phyloP scores from a whole-genome alignment of 257 asterid genomes.

The Scutellaria galericulata region DNA sequence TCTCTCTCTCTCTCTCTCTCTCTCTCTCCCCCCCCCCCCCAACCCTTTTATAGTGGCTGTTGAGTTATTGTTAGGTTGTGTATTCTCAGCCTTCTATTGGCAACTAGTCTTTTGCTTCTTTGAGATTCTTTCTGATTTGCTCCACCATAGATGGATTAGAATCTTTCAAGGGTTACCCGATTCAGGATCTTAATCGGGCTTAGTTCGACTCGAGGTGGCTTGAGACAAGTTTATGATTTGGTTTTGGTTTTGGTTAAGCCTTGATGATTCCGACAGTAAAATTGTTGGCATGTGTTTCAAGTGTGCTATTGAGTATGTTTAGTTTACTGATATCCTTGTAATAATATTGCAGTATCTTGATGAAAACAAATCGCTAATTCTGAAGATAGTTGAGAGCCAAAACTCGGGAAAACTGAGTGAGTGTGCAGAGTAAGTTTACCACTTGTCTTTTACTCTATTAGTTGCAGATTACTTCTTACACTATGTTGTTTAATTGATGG shows the following conservation, averaged over 20 bases:
- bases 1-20: slow-evolving; percentile 5
- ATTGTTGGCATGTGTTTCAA: neutral
- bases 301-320: neutral
- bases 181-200: neutral
- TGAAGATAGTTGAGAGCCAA: slow-evolving; percentile 98
- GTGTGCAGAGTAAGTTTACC: slow-evolving; percentile 86
- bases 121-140: neutral
- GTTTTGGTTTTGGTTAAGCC: neutral
- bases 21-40: neutral
- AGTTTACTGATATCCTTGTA: neutral
- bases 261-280: neutral
- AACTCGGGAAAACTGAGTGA: slow-evolving; percentile 90
- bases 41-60: neutral
- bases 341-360: slow-evolving; percentile 73
- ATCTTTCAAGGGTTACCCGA: slow-evolving; percentile 8
- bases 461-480: neutral
- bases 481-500: neutral
- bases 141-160: neutral
- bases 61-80: slow-evolving; percentile 15
- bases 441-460: neutral
- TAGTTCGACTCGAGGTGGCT: no score
- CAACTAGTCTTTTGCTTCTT: neutral
- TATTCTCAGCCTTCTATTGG: neutral
- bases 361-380: slow-evolving; percentile 92
- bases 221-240: neutral